phyloP scores from a whole-genome alignment of 2,329 filamentous ascomycete genomes.

The Tolypocladium nubicola region DNA sequence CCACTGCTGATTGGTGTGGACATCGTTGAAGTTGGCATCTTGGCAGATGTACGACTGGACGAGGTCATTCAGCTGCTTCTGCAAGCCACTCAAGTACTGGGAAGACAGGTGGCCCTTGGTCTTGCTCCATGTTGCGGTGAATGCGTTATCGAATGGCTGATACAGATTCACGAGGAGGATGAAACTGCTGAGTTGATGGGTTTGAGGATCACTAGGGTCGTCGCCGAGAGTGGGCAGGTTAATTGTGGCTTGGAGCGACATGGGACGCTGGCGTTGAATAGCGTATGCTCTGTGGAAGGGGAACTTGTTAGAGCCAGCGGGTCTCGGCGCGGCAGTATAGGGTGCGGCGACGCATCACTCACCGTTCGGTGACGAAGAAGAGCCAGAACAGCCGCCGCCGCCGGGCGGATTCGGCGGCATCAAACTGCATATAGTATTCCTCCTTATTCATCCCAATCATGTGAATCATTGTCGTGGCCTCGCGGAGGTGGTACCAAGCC shows the following conservation, averaged over 20 bases:
- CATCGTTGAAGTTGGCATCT: conserved; percentile 43
- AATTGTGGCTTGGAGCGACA: conserved; percentile 61
- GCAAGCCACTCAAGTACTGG: conserved; percentile 44
- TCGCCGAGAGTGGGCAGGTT: conserved; percentile 52
- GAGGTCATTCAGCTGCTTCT: conserved; percentile 51
- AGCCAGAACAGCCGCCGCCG: conserved; percentile 64
- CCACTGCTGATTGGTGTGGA: conserved; percentile 53
- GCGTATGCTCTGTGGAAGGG: conserved; percentile 47
- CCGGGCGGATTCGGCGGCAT: conserved; percentile 49
- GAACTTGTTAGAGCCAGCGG: neutral
- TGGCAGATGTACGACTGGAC: conserved; percentile 40
- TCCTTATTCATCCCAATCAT: conserved; percentile 52
- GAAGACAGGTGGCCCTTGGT: conserved; percentile 45
- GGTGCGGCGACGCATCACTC: conserved; percentile 7
- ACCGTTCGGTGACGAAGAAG: conserved; percentile 61
- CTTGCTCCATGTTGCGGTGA: conserved; percentile 58
- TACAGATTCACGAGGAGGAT: conserved; percentile 53
- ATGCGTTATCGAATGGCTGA: conserved; percentile 53
- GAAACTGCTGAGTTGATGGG: conserved; percentile 43
- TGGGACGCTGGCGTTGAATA: conserved; percentile 56
- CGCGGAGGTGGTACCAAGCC: conserved; percentile 70
- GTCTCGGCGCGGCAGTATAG: neutral
- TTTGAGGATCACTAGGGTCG: conserved; percentile 45
- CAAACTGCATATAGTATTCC: conserved; percentile 49
- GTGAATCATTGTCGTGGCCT: conserved; percentile 61